phyloP scores from a whole-genome alignment of 306 rosid species.

The Neltuma alba region DNA sequence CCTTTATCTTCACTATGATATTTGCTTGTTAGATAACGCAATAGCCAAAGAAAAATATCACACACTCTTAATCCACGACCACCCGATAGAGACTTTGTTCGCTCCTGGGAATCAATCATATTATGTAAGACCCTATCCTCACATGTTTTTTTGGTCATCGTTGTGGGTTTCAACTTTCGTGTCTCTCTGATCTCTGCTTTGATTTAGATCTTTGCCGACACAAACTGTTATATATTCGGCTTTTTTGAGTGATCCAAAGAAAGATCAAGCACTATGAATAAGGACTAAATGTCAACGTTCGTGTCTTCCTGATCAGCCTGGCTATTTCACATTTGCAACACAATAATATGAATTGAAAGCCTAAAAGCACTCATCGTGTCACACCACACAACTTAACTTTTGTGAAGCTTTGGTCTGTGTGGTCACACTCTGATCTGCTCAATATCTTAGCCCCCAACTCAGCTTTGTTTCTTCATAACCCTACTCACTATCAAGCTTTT shows the following conservation, averaged over 20 bases:
- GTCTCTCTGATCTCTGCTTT: constrained; percentile 28
- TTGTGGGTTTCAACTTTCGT: not conserved
- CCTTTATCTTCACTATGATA: constrained; percentile 8
- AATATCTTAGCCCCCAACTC: not conserved
- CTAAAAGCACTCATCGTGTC: constrained; percentile 25
- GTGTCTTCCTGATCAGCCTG: constrained; percentile 6
- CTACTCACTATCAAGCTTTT: not conserved
- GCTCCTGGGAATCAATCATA: not conserved
- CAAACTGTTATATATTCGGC: not conserved
- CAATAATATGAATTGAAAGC: constrained; percentile 14
- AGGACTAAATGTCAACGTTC: constrained; percentile 26
- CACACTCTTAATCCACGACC: not conserved
- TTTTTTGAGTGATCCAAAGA: constrained; percentile 22
- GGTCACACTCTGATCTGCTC: not conserved
- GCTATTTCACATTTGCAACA: not conserved
- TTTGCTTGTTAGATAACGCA: not conserved
- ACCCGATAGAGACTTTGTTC: not conserved
- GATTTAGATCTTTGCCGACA: constrained; percentile 29
- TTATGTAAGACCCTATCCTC: too few species aligned
- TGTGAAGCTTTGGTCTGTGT: not conserved
- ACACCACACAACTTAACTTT: constrained; percentile 14
- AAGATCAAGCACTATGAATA: not conserved
- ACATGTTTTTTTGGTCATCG: not conserved
- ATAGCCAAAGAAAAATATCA: not conserved
- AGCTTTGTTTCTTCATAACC: not conserved